phyloP scores from a whole-genome alignment of 495 filamentous ascomycete genomes.

The Aspergillus nanangensis region DNA sequence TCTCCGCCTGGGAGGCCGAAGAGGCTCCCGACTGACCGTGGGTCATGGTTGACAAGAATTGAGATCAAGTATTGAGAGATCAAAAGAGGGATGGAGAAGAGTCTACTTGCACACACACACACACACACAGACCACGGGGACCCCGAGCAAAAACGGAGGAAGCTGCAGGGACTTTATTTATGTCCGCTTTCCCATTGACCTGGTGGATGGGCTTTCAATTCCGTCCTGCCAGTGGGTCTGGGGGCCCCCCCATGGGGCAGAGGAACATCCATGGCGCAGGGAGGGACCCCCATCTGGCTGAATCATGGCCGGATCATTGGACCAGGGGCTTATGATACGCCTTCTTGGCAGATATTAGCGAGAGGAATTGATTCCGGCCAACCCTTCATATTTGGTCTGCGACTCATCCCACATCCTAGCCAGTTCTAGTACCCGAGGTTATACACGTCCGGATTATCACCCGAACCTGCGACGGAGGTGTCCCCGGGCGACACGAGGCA shows the following conservation, averaged over 20 bases:
- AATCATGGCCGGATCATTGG: slow-evolving; percentile 5
- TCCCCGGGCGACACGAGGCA: not conserved
- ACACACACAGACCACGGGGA: not conserved
- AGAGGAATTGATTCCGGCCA: slow-evolving; percentile 11
- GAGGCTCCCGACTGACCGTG: not conserved
- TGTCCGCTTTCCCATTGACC: too few relatives aligned
- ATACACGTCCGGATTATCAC: not conserved
- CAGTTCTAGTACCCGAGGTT: too few relatives aligned
- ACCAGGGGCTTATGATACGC: not conserved
- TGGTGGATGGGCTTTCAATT: not conserved
- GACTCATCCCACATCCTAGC: too few relatives aligned
- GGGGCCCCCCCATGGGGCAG: slow-evolving; percentile 9
- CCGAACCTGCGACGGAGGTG: not conserved
- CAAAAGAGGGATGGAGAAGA: not conserved
- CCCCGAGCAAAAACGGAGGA: too few relatives aligned
- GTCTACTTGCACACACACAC: not conserved
- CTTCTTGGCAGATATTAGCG: slow-evolving; percentile 4
- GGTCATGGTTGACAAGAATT: not conserved
- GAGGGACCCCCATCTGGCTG: not conserved
- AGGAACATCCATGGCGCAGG: too few relatives aligned
- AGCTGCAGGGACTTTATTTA: too few relatives aligned
- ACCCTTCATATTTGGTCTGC: not conserved
- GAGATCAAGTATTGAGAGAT: not conserved
- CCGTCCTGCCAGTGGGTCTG: not conserved
- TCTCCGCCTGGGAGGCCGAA: not conserved